Evolutionary conservation across 2,329 filamentous ascomycete species (phyloP).

Genomic region (Trichoderma sp.): DNA sequence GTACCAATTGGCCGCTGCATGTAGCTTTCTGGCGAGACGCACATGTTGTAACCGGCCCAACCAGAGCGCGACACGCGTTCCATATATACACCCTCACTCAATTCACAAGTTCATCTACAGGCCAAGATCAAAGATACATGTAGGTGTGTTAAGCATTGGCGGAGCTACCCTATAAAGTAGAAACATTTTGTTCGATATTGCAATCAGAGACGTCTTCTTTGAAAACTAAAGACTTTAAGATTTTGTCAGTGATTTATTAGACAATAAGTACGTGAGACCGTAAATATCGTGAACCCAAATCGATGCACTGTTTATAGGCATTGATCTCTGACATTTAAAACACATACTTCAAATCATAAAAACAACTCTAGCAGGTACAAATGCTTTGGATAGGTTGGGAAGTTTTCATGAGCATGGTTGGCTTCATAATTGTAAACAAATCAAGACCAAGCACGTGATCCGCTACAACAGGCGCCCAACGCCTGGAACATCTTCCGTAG

Average conservation of each 20-base stretch:
- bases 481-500: conserved; percentile 27
- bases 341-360: background rate
- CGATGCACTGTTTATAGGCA: background rate
- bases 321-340: background rate
- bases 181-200: background rate
- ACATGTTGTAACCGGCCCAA: background rate
- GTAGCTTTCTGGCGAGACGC: background rate
- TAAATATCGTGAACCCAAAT: background rate
- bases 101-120: background rate
- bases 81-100: background rate
- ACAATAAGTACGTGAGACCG: no score
- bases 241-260: background rate
- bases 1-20: no score
- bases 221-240: no score
- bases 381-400: no score
- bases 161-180: background rate
- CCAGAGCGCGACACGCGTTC: background rate
- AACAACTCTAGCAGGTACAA: no score
- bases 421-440: background rate
- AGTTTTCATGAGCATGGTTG: no score
- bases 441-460: conserved; percentile 4
- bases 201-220: no score
- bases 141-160: background rate
- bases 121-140: background rate
- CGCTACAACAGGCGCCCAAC: conserved; percentile 21